These are phyloP conservation scores for Inosperma sp. DNA, from an alignment of 768 basidiomycete genomes.

Conservation along the genomic window DNA sequence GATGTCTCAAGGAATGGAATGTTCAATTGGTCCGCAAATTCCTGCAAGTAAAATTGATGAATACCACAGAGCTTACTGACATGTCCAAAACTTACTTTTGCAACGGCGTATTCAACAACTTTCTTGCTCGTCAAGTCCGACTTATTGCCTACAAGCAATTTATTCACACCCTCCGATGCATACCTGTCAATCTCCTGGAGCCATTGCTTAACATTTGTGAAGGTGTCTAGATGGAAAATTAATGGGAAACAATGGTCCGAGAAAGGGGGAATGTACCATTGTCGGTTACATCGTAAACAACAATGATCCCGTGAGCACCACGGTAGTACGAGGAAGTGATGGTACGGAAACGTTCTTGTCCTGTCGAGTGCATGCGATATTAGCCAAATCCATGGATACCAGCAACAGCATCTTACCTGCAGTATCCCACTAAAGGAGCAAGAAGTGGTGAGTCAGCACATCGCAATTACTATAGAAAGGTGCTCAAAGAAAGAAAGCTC, in stretches of 20 bases:
- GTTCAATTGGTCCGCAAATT: slow-evolving; percentile 91
- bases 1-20: slow-evolving; percentile 98
- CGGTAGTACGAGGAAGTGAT: slow-evolving; percentile 99
- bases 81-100: slow-evolving; percentile 53
- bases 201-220: slow-evolving; percentile 94
- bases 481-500: no score
- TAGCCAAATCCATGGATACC: background rate
- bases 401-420: slow-evolving; percentile 52
- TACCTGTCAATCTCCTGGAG: slow-evolving; percentile 91
- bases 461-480: slow-evolving; percentile 1
- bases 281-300: slow-evolving; percentile 98
- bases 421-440: slow-evolving; percentile 84
- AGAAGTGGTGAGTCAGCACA: slow-evolving; percentile 27
- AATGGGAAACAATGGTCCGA: slow-evolving; percentile 2
- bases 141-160: slow-evolving; percentile 97
- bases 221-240: slow-evolving; percentile 60
- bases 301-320: slow-evolving; percentile 96
- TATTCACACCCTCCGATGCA: slow-evolving; percentile 98
- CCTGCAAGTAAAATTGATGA: slow-evolving; percentile 38
- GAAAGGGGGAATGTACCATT: slow-evolving; percentile 49
- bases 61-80: background rate
- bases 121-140: slow-evolving; percentile 97
- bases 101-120: slow-evolving; percentile 84
- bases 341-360: slow-evolving; percentile 97
- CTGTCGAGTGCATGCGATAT: slow-evolving; percentile 32